Evolutionary conservation across 2,329 filamentous ascomycete species (phyloP).

Genomic region (Colletotrichum zoysiae): DNA sequence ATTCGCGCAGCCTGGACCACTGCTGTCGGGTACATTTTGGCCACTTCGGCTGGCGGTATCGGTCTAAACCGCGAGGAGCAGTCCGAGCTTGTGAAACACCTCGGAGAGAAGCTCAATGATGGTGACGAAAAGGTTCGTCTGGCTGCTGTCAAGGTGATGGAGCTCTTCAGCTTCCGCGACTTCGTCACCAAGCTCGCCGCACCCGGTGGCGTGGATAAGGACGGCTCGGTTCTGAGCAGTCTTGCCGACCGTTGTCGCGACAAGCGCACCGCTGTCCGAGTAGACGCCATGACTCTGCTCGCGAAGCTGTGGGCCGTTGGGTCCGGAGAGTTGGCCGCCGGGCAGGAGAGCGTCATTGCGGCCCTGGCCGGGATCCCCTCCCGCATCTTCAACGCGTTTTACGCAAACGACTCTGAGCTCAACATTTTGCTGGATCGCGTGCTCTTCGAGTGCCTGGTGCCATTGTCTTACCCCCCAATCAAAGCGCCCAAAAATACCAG

Average conservation of each 20-base stretch:
- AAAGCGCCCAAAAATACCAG: slow-evolving; percentile 71
- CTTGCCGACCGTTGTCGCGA: slow-evolving; percentile 92
- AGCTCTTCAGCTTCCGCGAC: slow-evolving; percentile 82
- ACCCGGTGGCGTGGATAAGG: slow-evolving; percentile 79
- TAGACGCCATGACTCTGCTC: slow-evolving; percentile 87
- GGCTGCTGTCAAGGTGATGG: slow-evolving; percentile 87
- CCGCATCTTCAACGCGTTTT: slow-evolving; percentile 87
- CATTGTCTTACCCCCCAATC: slow-evolving; percentile 82
- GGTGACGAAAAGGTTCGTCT: slow-evolving; percentile 91
- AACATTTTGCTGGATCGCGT: slow-evolving; percentile 87
- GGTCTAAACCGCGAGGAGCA: slow-evolving; percentile 89
- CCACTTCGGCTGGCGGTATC: slow-evolving; percentile 92
- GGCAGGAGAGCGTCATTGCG: slow-evolving; percentile 79
- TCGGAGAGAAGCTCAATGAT: slow-evolving; percentile 87
- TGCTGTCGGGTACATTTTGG: slow-evolving; percentile 84
- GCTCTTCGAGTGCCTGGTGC: slow-evolving; percentile 89
- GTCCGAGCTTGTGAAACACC: slow-evolving; percentile 75
- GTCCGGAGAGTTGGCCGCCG: slow-evolving; percentile 85
- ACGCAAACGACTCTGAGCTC: slow-evolving; percentile 89
- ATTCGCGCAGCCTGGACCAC: slow-evolving; percentile 91
- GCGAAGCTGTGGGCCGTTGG: slow-evolving; percentile 95
- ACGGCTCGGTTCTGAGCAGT: slow-evolving; percentile 82
- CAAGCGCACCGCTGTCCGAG: slow-evolving; percentile 82
- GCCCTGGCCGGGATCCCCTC: slow-evolving; percentile 87
- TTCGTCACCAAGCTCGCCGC: slow-evolving; percentile 85